Percentiles rank a stretch among this genome's conserved stretches.
phyloP scores from a whole-genome alignment of 257 asterid species.

The Solanum piurae region DNA sequence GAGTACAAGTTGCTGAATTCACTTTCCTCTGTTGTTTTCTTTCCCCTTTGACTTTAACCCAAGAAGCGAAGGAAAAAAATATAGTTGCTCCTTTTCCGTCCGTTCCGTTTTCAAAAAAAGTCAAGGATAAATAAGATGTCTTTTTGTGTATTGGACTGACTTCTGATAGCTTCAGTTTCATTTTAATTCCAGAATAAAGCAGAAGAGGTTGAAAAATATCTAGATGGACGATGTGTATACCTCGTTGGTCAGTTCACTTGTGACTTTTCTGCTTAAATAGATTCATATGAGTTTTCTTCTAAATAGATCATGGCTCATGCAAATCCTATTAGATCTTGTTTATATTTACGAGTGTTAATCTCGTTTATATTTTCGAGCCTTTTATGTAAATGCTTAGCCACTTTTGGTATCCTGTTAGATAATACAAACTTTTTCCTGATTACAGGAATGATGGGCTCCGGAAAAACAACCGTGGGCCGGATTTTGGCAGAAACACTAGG shows the following conservation, averaged over 20 bases:
- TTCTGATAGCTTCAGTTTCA: background rate
- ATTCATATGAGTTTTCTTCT: background rate
- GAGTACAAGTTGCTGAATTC: background rate
- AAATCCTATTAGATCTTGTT: background rate
- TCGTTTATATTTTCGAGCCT: background rate
- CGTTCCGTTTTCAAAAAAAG: background rate
- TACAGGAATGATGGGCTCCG: constrained; percentile 97
- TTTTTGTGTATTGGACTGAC: background rate
- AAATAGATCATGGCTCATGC: background rate
- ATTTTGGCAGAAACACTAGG: constrained; percentile 70
- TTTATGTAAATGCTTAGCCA: background rate
- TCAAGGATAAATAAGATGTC: background rate
- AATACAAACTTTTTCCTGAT: background rate
- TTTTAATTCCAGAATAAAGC: constrained; percentile 54
- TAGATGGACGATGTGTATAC: constrained; percentile 66
- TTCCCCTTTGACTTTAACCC: background rate
- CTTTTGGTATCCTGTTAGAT: background rate
- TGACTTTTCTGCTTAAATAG: background rate
- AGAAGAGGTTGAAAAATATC: constrained; percentile 50
- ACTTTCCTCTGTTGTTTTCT: background rate
- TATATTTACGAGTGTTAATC: background rate
- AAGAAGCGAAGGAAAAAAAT: background rate
- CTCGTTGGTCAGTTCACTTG: constrained; percentile 68
- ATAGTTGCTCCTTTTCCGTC: background rate
- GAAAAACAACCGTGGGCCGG: constrained; percentile 89